Evolutionary conservation across 2,329 filamentous ascomycete species (phyloP), one percentile per base, ranked within the genome.

Genomic region (Penicillium glabrum): DNA sequence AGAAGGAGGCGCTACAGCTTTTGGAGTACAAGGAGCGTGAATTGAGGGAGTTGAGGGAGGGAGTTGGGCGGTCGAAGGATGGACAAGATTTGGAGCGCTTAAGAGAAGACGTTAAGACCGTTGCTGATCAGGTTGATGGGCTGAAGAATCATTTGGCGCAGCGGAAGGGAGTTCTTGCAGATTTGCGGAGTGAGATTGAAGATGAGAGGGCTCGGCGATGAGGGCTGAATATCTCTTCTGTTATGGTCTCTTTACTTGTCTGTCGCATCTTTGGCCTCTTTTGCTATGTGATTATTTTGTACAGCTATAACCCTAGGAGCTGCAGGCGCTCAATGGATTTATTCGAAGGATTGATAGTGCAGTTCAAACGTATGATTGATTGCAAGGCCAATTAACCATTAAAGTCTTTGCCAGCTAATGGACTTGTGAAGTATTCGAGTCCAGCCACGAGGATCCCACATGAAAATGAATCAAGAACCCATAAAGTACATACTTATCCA

Each of bases 111-210:
- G 84, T 99, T 71, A 84, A 89, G 67, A 90, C 90, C 46, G 91
- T 99, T n/a, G 88, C 85, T 69, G 93, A 98, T 77, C 93, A 99
- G 80, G 88, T 99, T 2, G 92, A 97, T 63, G 92, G 93, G 1
- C 75, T 99, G 63, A 92, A 96, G 79, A 78, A 81, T 59, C 95
- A 99, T 80, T 77, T 97, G 69, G 83, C 86, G 68, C 86, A 87
- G 63, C 83, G 95, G 60, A 86, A 93, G 75, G 85, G 88, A 63
- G 85, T 88, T 29, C 78, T 99, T 67, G 86, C 89, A 47, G 89
- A 91, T 72, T 72, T 98, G 71, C 85, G 86, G 75, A 82, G 86
- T 70, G 87, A 97, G 77, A 89, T 98, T 75, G 92, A 97, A 68
- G 88, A 91, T 23, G 93, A 93, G 83, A 95, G 90, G 80, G 78